Evolutionary conservation across 2,329 filamentous ascomycete genomes (phyloP).

Genomic region (Laburnicola sp.): DNA sequence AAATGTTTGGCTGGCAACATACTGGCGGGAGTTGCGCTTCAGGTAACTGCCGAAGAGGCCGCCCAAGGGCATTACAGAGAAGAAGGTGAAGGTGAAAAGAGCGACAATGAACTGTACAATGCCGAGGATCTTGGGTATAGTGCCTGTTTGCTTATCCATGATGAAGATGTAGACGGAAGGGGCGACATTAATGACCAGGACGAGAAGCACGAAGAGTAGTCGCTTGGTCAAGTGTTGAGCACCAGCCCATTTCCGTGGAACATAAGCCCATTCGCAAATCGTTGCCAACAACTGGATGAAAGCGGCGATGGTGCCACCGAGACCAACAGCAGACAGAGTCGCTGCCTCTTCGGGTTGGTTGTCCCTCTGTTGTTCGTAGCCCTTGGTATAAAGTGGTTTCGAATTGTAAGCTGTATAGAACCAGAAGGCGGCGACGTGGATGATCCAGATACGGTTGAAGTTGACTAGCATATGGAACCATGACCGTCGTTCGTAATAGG

Average conservation of each 20-base stretch:
- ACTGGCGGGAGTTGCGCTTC: slow-evolving; percentile 86
- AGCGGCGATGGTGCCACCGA: slow-evolving; percentile 81
- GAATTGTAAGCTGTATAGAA: slow-evolving; percentile 92
- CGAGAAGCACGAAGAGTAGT: slow-evolving; percentile 76
- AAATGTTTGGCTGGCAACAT: slow-evolving; percentile 97
- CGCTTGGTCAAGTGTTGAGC: slow-evolving; percentile 94
- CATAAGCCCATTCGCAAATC: slow-evolving; percentile 87
- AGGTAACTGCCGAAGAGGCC: slow-evolving; percentile 95
- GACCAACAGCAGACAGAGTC: slow-evolving; percentile 80
- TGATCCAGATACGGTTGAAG: slow-evolving; percentile 99
- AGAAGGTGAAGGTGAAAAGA: slow-evolving; percentile 86
- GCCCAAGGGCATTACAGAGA: slow-evolving; percentile 91
- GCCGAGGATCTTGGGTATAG: slow-evolving; percentile 72
- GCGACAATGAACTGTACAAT: slow-evolving; percentile 95
- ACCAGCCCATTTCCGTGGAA: slow-evolving; percentile 90
- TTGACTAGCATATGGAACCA: slow-evolving; percentile 98
- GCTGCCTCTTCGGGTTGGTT: slow-evolving; percentile 71
- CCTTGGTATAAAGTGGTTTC: slow-evolving; percentile 77
- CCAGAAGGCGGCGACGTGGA: slow-evolving; percentile 93
- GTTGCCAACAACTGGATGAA: slow-evolving; percentile 89
- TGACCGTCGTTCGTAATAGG: slow-evolving; percentile 87
- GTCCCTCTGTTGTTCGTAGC: slow-evolving; percentile 84
- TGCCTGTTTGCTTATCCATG: slow-evolving; percentile 58
- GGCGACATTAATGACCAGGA: slow-evolving; percentile 80
- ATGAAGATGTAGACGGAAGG: slow-evolving; percentile 87